Evolutionary conservation across 139 green algal genomes (phyloP).

Genomic region (Chlorella sp.): DNA sequence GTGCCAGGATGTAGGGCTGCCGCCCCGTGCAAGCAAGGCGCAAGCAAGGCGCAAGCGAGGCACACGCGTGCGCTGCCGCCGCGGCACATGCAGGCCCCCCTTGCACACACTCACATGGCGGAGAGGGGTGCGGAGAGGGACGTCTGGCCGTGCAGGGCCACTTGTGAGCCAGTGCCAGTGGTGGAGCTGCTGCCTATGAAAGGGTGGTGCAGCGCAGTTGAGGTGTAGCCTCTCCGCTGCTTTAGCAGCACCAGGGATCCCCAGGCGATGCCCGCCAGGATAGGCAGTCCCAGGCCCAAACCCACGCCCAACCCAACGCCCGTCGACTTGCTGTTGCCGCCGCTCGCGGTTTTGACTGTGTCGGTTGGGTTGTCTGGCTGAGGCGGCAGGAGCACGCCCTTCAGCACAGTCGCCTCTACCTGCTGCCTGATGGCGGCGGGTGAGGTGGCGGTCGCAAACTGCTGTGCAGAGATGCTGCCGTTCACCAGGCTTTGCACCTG

Average conservation of each 20-base stretch:
- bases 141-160: no score
- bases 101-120: no score
- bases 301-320: slow-evolving; percentile 7
- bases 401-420: neutral
- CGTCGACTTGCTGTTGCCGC: neutral
- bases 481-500: slow-evolving; percentile 4
- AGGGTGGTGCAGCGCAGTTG: no score
- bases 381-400: neutral
- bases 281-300: neutral
- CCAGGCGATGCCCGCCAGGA: neutral
- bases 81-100: no score
- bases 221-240: neutral
- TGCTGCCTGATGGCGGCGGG: neutral
- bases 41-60: no score
- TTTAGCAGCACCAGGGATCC: neutral
- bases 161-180: no score
- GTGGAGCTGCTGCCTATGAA: no score
- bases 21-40: no score
- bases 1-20: no score
- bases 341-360: neutral
- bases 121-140: no score
- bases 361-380: neutral
- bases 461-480: neutral
- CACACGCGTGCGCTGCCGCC: no score
- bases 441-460: neutral